phyloP scores from a whole-genome alignment of 305 asterid genomes.

The Ilex paraguariensis region DNA sequence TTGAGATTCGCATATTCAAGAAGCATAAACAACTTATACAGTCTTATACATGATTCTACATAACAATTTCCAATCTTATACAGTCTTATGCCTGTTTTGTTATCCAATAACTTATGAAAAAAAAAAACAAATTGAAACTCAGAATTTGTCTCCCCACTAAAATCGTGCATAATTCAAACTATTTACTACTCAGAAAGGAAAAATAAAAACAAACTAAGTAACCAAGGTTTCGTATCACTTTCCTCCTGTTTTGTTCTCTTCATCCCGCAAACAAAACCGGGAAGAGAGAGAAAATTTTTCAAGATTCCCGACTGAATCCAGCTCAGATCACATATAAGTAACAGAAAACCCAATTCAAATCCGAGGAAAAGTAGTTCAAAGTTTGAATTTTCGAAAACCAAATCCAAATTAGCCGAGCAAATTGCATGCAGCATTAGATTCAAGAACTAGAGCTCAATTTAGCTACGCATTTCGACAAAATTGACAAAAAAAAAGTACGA shows the following conservation, averaged over 20 bases:
- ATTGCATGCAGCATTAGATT: neutral
- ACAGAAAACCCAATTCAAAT: neutral
- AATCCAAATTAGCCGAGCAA: no score
- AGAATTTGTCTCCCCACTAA: neutral
- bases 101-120: neutral
- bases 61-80: constrained; percentile 1
- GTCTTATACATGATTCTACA: neutral
- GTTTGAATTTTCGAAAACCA: no score
- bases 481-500: neutral
- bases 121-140: neutral
- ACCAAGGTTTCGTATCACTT: no score
- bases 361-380: neutral
- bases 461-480: neutral
- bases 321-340: constrained; percentile 4
- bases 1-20: neutral
- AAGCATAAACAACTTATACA: neutral
- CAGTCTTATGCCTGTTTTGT: neutral
- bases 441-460: neutral
- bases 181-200: neutral
- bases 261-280: neutral
- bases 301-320: constrained; percentile 6
- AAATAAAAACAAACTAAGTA: neutral
- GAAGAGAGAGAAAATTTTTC: neutral
- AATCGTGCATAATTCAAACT: neutral
- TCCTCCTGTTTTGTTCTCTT: no score